phyloP scores from a whole-genome alignment of 306 rosid genomes.

The Castanea mollissima region DNA sequence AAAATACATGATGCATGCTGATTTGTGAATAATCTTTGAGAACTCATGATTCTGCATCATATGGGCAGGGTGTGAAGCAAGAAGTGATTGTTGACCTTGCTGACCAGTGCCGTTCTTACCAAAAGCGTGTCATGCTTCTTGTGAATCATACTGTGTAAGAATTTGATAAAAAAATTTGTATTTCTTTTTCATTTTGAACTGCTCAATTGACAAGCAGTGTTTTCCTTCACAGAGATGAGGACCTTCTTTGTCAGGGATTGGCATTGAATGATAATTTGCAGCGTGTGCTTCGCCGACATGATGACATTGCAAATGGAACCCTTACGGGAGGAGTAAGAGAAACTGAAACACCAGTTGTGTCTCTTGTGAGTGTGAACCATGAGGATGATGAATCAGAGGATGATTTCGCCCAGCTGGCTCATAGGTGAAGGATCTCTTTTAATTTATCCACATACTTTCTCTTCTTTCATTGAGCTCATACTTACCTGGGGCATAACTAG shows the following conservation, averaged over 20 bases:
- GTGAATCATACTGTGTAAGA: constrained; percentile 75
- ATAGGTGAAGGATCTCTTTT: constrained; percentile 45
- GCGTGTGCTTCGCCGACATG: constrained; percentile 73
- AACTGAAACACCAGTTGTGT: constrained; percentile 55
- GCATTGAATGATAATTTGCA: constrained; percentile 84
- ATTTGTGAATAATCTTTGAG: constrained; percentile 3
- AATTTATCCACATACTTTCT: constrained; percentile 2
- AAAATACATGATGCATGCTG: neutral
- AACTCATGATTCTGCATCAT: constrained; percentile 23
- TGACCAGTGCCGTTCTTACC: constrained; percentile 91
- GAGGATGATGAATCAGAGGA: constrained; percentile 90
- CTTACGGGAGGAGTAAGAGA: constrained; percentile 39
- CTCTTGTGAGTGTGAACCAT: constrained; percentile 67
- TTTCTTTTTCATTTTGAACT: neutral
- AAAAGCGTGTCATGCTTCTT: constrained; percentile 88
- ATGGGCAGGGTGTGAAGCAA: constrained; percentile 79
- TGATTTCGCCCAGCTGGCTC: constrained; percentile 82
- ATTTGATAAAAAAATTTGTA: neutral
- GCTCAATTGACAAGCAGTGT: constrained; percentile 26
- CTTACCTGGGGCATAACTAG: neutral
- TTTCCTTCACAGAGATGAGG: constrained; percentile 69
- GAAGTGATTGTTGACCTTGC: constrained; percentile 93
- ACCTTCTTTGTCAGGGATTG: constrained; percentile 70
- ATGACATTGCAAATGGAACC: constrained; percentile 58
- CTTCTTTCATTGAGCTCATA: neutral